Evolutionary conservation across 2,329 filamentous ascomycete genomes (phyloP).

Genomic region (Nannizziopsis barbatae): DNA sequence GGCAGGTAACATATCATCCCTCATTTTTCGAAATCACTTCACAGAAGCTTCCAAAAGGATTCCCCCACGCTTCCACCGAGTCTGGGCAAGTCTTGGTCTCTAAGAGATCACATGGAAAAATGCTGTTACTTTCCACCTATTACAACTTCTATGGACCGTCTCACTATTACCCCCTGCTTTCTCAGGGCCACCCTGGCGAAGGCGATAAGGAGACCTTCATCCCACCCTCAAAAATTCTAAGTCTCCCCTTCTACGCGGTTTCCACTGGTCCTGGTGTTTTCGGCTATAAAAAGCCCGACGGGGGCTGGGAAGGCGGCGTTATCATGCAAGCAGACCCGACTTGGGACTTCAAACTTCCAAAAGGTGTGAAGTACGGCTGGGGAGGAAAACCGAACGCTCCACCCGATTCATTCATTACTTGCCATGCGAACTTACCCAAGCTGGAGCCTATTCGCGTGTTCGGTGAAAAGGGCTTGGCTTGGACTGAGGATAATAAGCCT

Average conservation of each 20-base stretch:
- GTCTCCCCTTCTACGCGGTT: slow-evolving; percentile 16
- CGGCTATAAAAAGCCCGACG: slow-evolving; percentile 13
- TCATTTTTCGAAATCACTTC: slow-evolving; percentile 38
- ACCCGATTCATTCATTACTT: slow-evolving; percentile 26
- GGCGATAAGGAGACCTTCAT: slow-evolving; percentile 18
- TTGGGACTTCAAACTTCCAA: slow-evolving; percentile 25
- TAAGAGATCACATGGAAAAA: slow-evolving; percentile 38
- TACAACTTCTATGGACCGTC: slow-evolving; percentile 47
- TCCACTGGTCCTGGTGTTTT: slow-evolving; percentile 16
- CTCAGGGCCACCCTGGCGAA: slow-evolving; percentile 23
- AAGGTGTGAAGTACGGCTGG: slow-evolving; percentile 14
- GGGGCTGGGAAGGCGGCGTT: slow-evolving; percentile 15
- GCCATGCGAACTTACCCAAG: slow-evolving; percentile 34
- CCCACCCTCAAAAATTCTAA: slow-evolving; percentile 11
- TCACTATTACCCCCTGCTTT: slow-evolving; percentile 40
- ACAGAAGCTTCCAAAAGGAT: slow-evolving; percentile 26
- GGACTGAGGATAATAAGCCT: slow-evolving; percentile 28
- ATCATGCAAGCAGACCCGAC: slow-evolving; percentile 25
- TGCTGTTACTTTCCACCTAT: slow-evolving; percentile 42
- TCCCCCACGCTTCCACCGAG: slow-evolving; percentile 37
- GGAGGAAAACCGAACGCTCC: slow-evolving; percentile 17
- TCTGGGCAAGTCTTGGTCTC: slow-evolving; percentile 41
- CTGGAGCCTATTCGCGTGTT: slow-evolving; percentile 33
- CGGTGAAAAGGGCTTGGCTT: slow-evolving; percentile 28
- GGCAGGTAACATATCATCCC: slow-evolving; percentile 35